Evolutionary conservation across 345 rosid species (phyloP).

Genomic region (Gossypium arboreum): DNA sequence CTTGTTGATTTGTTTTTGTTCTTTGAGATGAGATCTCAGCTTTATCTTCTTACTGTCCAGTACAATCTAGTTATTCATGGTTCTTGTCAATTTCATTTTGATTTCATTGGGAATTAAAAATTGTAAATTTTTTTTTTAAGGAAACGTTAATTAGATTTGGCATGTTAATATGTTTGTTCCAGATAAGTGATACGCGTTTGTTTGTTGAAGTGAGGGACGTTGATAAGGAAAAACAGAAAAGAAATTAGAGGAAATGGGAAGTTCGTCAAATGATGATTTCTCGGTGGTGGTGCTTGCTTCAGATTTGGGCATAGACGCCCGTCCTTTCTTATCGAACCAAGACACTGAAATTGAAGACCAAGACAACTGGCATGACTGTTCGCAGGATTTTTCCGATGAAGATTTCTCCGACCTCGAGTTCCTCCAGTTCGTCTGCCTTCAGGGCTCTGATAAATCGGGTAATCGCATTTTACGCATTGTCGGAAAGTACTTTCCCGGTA

Average conservation of each 20-base stretch:
- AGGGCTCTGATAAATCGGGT: slow-evolving; percentile 76
- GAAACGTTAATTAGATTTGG: no score
- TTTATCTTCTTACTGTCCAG: no score
- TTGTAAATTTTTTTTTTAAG: no score
- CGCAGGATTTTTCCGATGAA: slow-evolving; percentile 58
- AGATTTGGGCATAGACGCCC: slow-evolving; percentile 80
- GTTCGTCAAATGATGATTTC: slow-evolving; percentile 49
- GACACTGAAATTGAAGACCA: slow-evolving; percentile 25
- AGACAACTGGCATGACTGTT: slow-evolving; percentile 87
- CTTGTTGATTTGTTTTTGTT: no score
- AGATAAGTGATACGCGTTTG: not conserved
- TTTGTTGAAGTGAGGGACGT: not conserved
- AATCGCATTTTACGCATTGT: slow-evolving; percentile 68
- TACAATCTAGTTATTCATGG: no score
- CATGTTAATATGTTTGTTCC: no score
- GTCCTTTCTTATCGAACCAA: slow-evolving; percentile 46
- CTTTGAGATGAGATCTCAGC: no score
- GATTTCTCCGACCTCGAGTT: slow-evolving; percentile 90
- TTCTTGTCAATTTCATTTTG: no score
- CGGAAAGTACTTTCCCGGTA: slow-evolving; percentile 90
- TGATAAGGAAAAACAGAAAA: not conserved
- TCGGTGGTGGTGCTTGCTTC: slow-evolving; percentile 75
- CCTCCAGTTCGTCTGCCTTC: slow-evolving; percentile 63
- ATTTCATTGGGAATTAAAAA: no score
- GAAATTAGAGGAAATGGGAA: slow-evolving; percentile 20